Evolutionary conservation across 768 basidiomycete genomes (phyloP).

Genomic region (Clavaria fumosa): DNA sequence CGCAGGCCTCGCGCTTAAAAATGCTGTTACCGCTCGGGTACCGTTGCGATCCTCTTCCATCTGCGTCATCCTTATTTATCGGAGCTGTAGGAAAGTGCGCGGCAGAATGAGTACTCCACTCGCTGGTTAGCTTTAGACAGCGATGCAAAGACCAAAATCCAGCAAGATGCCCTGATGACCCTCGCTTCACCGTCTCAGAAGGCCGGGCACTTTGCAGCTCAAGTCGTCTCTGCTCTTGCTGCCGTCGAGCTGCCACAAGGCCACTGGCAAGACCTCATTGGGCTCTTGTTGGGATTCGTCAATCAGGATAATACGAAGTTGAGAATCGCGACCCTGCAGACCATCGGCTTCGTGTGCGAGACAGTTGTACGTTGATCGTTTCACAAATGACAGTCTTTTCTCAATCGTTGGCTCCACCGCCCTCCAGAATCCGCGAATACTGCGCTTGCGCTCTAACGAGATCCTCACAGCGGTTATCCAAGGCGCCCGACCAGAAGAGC

Average conservation of each 20-base stretch:
- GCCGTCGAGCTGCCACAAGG: slow-evolving; percentile 78
- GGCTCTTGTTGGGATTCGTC: slow-evolving; percentile 74
- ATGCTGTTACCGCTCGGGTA: slow-evolving; percentile 81
- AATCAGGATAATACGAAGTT: slow-evolving; percentile 57
- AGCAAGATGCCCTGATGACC: slow-evolving; percentile 71
- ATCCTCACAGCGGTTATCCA: slow-evolving; percentile 98
- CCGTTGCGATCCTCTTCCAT: slow-evolving; percentile 20
- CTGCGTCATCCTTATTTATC: slow-evolving; percentile 11
- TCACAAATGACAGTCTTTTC: slow-evolving; percentile 6
- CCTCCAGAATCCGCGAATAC: slow-evolving; percentile 80
- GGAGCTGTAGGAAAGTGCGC: slow-evolving; percentile 45
- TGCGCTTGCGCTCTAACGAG: slow-evolving; percentile 84
- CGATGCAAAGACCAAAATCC: slow-evolving; percentile 64
- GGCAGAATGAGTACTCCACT: slow-evolving; percentile 59
- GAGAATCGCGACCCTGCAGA: slow-evolving; percentile 77
- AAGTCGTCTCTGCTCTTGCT: slow-evolving; percentile 89
- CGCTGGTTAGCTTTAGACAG: slow-evolving; percentile 71
- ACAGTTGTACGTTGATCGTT: slow-evolving; percentile 54
- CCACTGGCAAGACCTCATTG: slow-evolving; percentile 87
- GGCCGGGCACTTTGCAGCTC: slow-evolving; percentile 79
- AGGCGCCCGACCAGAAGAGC: slow-evolving; percentile 92
- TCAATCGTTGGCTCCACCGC: slow-evolving; percentile 8
- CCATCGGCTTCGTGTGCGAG: slow-evolving; percentile 97
- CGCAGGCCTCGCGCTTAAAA: slow-evolving; percentile 95
- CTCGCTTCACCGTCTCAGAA: slow-evolving; percentile 57